Base-by-base conservation (phyloP, 2,329 filamentous ascomycete genomes). In the Ophiostoma sp. region DNA sequence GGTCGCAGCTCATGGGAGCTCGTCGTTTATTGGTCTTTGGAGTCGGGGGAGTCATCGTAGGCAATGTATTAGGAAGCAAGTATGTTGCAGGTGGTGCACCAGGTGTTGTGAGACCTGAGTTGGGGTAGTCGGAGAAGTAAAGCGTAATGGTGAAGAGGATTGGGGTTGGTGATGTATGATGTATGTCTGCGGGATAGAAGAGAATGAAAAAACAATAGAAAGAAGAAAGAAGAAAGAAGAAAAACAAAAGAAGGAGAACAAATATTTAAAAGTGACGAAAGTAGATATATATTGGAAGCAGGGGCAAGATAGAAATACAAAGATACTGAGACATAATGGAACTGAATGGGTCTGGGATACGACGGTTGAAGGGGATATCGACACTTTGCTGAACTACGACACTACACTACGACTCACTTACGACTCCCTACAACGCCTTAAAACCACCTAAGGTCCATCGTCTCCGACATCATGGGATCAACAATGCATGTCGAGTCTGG, bases 1-100 rank as follows among this genome's bases (percentile, higher is more conserved):
- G 73, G 48, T 77, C 76, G 69, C 76, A 77, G 72, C 75, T 76
- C 76, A 77, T 77, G 17, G 75, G 75, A 1, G 76, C 75, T 1
- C 76, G 74, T 5, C 75, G 73, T 64, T 75, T 76, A 70, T 68
- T 39, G n/a, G 60, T 27, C 27, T 69, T 69, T 52, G 70, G 60
- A 23, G 70, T 41, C 3, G 67, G 23, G 20, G 67, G 27, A 15
- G 65, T 10, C 27, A 62, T 65, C 1, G 48, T 36, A 36, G 6
- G 44, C 35, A 20, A 60, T 44, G 52, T 64, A 15, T 27, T 41
- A 41, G 36, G 15, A 41, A 41, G 13, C 39, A 41, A 41, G 13
- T 4, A 13, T 35, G 27, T 62, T 62, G 27, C 10, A 27, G 17
- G 52, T 57, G n/a, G 52, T 57, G 52, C 27, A 11, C 11, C 8